phyloP scores from a whole-genome alignment of 2,329 filamentous ascomycete species.

The Amauroascus verrucosus region DNA sequence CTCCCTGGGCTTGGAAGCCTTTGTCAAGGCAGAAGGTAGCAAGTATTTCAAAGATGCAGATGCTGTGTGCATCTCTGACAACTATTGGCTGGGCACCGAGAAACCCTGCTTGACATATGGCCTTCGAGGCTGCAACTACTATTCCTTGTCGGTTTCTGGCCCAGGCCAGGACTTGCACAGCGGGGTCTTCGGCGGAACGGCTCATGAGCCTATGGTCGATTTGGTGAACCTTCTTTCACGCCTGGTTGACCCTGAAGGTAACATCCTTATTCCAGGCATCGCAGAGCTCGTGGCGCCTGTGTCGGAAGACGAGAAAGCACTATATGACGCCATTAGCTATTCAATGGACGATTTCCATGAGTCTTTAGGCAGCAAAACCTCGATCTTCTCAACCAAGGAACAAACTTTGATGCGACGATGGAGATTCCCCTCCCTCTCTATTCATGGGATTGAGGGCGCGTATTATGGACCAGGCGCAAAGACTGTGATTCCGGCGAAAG shows the following conservation, averaged over 20 bases:
- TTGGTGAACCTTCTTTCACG: constrained; percentile 70
- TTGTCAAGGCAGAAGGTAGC: constrained; percentile 83
- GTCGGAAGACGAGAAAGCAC: constrained; percentile 69
- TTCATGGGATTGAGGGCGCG: constrained; percentile 91
- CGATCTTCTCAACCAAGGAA: constrained; percentile 82
- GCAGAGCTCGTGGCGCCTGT: constrained; percentile 86
- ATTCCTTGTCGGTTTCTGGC: constrained; percentile 79
- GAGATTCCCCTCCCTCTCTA: constrained; percentile 84
- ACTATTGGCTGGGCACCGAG: constrained; percentile 99
- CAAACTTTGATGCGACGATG: constrained; percentile 88
- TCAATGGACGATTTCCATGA: constrained; percentile 94
- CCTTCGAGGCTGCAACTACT: constrained; percentile 96
- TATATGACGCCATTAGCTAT: constrained; percentile 88
- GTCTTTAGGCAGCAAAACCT: constrained; percentile 78
- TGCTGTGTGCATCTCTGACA: constrained; percentile 96
- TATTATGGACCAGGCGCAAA: constrained; percentile 91
- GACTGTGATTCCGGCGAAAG: constrained; percentile 97
- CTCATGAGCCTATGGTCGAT: constrained; percentile 98
- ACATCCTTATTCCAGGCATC: constrained; percentile 89
- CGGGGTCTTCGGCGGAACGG: constrained; percentile 91
- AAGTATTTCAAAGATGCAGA: constrained; percentile 93
- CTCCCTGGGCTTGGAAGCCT: constrained; percentile 88
- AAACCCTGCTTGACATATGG: constrained; percentile 98
- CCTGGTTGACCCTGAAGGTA: constrained; percentile 80
- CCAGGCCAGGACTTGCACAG: constrained; percentile 91